Evolutionary conservation across 2,329 filamentous ascomycete genomes (phyloP).

Genomic region (Exophiala sideris): DNA sequence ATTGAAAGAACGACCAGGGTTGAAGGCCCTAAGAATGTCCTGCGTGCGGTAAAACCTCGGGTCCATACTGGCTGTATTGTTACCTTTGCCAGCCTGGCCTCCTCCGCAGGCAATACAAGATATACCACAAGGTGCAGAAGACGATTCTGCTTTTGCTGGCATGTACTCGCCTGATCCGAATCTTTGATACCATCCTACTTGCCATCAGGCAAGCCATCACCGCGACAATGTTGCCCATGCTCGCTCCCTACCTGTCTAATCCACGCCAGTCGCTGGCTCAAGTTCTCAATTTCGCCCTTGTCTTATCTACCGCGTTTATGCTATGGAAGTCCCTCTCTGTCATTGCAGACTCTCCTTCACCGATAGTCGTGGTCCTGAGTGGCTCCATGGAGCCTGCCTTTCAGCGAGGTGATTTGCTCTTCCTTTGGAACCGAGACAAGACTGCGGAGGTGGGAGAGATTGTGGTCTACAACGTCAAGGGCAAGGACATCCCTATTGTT

Average conservation of each 20-base stretch:
- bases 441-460: conserved; percentile 68
- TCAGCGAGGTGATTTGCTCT: conserved; percentile 61
- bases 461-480: conserved; percentile 79
- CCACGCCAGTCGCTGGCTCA: conserved; percentile 78
- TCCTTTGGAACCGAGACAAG: conserved; percentile 59
- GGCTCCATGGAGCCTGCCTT: conserved; percentile 68
- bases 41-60: too few species aligned
- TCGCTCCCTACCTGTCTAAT: conserved; percentile 58
- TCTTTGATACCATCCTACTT: too few species aligned
- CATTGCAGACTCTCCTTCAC: conserved; percentile 67
- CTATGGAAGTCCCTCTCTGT: conserved; percentile 89
- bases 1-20: too few species aligned
- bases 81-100: too few species aligned
- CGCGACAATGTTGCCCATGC: conserved; percentile 61
- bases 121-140: too few species aligned
- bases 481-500: conserved; percentile 96
- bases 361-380: conserved; percentile 64
- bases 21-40: too few species aligned
- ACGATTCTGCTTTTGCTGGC: too few species aligned
- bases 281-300: conserved; percentile 84
- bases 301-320: conserved; percentile 91
- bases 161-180: too few species aligned
- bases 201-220: neutral
- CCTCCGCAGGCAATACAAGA: too few species aligned
- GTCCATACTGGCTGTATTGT: too few species aligned